These are phyloP conservation scores for Tulasnella sp. DNA, from an alignment of 768 basidiomycete genomes.

Conservation along the genomic window DNA sequence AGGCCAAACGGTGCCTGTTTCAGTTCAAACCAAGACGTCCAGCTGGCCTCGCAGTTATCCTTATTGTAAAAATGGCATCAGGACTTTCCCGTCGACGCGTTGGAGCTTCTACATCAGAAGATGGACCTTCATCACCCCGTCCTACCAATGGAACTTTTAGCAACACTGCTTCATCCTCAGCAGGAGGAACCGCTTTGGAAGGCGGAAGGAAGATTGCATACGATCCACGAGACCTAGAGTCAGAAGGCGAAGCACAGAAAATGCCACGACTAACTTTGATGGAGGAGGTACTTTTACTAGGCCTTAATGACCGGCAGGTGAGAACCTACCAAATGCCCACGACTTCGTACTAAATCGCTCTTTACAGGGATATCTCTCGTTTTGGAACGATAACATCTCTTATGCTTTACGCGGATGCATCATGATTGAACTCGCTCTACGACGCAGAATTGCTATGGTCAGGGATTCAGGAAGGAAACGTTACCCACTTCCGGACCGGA, in stretches of 20 bases:
- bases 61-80: too few relatives aligned
- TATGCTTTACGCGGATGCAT: constrained; percentile 98
- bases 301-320: constrained; percentile 94
- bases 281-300: constrained; percentile 91
- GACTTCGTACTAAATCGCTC: neutral
- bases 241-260: constrained; percentile 46
- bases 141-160: neutral
- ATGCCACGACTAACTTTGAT: constrained; percentile 83
- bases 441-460: constrained; percentile 83
- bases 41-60: too few relatives aligned
- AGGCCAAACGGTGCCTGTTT: too few relatives aligned
- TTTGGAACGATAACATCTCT: constrained; percentile 99
- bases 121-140: constrained; percentile 4
- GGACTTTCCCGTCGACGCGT: constrained; percentile 11
- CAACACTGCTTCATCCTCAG: neutral
- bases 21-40: too few relatives aligned
- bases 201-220: constrained; percentile 82
- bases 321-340: constrained; percentile 17
- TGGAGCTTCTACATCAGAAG: neutral
- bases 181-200: constrained; percentile 68
- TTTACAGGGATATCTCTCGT: constrained; percentile 78
- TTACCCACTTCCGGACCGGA: constrained; percentile 61
- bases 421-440: constrained; percentile 90
- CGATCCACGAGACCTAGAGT: constrained; percentile 75
- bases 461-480: constrained; percentile 67